Base-by-base conservation (phyloP, 495 filamentous ascomycete species). In the Diplogelasinospora grovesii region DNA sequence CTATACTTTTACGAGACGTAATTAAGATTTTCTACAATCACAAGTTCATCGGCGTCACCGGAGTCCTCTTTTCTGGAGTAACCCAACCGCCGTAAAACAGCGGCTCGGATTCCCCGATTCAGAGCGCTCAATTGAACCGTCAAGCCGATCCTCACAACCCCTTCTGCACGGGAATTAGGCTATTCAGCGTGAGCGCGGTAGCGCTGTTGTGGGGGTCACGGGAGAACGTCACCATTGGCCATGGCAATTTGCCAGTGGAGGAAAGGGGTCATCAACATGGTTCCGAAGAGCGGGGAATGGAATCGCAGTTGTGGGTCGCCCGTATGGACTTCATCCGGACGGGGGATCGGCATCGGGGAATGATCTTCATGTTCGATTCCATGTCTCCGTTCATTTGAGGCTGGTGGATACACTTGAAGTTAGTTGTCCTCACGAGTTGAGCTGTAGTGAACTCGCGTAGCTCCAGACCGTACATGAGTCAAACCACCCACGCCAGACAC, bases 31-130 rank as follows among this genome's bases (percentile, higher is more conserved):
- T n/a, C n/a, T n/a, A n/a, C n/a, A n/a, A n/a, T n/a, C n/a, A n/a
- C n/a, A n/a, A n/a, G n/a, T n/a, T n/a, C n/a, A n/a, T n/a, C n/a
- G n/a, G n/a, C n/a, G n/a, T n/a, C n/a, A n/a, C n/a, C n/a, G n/a
- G n/a, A n/a, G n/a, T n/a, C n/a, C n/a, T n/a, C 36, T 49, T 36
- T 41, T 44, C 16, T 15, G 23, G 22, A 43, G 15, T 28, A 20
- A 24, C 15, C 26, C 29, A 24, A 13, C 10, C 31, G 20, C 37
- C 36, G 37, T 28, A 35, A 16, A 48, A 39, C 41, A 48, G 45
- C 49, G 45, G 36, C 41, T 48, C 50, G 54, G 54, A 13, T 44
- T 54, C 21, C 54, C 50, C 43, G 41, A 57, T 49, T 25, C 21
- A 50, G 26, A 37, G 32, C 20, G 21, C 41, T 24, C 30, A 3